Percentiles rank a stretch among this genome's conserved stretches.
These are phyloP conservation scores for Pseudocercospora pini-densiflorae DNA, from an alignment of 2,329 filamentous ascomycete genomes.

Conservation along the genomic window DNA sequence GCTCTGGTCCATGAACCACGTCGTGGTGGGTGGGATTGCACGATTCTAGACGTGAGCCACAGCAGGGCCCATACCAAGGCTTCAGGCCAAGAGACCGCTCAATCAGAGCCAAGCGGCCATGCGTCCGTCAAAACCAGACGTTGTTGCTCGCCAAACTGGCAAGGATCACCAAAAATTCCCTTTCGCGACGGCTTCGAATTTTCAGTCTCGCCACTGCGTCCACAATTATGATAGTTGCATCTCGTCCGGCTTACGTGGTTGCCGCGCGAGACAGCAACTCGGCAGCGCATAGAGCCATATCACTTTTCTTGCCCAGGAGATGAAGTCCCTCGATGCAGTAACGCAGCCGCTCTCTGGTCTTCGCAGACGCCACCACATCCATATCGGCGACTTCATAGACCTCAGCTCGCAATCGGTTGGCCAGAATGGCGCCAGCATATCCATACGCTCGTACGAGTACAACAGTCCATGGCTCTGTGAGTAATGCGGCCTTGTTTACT, in stretches of 20 bases:
- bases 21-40: too few relatives aligned
- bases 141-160: not conserved
- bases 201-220: not conserved
- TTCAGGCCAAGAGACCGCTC: not conserved
- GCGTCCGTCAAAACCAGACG: not conserved
- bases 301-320: slow-evolving; percentile 22
- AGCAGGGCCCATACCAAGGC: not conserved
- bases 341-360: slow-evolving; percentile 14
- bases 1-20: too few relatives aligned
- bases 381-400: not conserved
- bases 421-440: slow-evolving; percentile 21
- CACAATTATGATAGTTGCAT: not conserved
- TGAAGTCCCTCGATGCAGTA: slow-evolving; percentile 21
- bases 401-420: slow-evolving; percentile 10
- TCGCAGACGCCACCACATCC: not conserved
- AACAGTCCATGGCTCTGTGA: slow-evolving; percentile 29
- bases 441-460: slow-evolving; percentile 25
- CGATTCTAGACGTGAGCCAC: too few relatives aligned
- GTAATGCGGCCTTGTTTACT: slow-evolving; percentile 27
- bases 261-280: slow-evolving; percentile 14
- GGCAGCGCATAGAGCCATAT: slow-evolving; percentile 23
- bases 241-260: not conserved
- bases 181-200: not conserved
- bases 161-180: not conserved
- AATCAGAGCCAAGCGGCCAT: not conserved